Evolutionary conservation across 495 filamentous ascomycete genomes (phyloP), one percentile per base, ranked within the genome.

Genomic region (Aeminium ludgeri): DNA sequence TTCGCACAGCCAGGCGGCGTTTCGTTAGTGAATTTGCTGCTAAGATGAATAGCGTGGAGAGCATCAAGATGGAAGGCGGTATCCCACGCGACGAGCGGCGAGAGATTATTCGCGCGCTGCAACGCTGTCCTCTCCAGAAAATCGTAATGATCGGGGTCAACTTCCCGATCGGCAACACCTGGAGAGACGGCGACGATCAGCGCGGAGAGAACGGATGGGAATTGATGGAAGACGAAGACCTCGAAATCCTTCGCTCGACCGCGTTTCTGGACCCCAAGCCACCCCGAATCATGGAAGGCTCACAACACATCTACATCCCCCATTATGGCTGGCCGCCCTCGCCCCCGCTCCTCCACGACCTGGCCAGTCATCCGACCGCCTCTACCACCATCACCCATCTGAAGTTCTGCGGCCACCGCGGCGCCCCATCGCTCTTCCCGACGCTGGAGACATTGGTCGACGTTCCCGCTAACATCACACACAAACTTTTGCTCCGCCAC

Each of bases 51-150:
- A 53, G 53, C n/a, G 30, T 60, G 3, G 38, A 51, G 25, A 45
- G 44, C 20, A 51, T 60, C 39, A 60, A 60, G 40, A 46, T 60
- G 11, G 57, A 60, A 48, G 57, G 57, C n/a, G 53, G 53, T 10
- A 46, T 60, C 13, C 55, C 57, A 5, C 50, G 57, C 3, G 57
- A 60, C 38, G 57, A 60, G 38, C 49, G 52, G 33, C 48, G 57
- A 20, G 57, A 60, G 50, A 50, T 46, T 10, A 20, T 60, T n/a
- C 52, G 57, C 6, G 57, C 57, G 10, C 31, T 60, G 8, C 53
- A 52, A 29, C 33, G 40, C 1, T 60, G 48, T 39, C 49, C 46
- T 3, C 43, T 60, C 23, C 36, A 53, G 35, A 57, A 56, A 27
- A 43, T 60, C 20, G 53, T 60, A 10, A 30, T 57, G 18, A 57